Conservation (phyloP, 2,329 filamentous ascomycete genomes). For the Sphaerulina populicola region DNA sequence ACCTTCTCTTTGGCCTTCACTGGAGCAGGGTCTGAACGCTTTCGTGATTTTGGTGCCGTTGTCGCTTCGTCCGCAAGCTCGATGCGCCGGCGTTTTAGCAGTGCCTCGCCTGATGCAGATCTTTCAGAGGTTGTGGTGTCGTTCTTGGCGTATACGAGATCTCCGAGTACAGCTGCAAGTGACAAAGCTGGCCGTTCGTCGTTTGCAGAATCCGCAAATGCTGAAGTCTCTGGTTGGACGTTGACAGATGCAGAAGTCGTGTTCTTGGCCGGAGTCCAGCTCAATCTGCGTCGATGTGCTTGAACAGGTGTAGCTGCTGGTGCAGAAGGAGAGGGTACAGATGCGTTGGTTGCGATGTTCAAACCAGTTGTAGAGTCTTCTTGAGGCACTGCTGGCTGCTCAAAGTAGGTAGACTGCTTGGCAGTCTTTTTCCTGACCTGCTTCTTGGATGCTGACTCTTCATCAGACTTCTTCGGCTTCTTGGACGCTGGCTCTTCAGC, state of each 20-base stretch:
- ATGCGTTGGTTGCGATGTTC: background rate
- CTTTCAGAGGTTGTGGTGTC: background rate
- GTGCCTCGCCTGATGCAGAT: constrained; percentile 10
- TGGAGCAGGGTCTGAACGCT: background rate
- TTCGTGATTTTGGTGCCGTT: background rate
- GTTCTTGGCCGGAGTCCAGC: constrained; percentile 20
- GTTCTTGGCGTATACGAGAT: constrained; percentile 12
- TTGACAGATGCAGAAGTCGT: background rate
- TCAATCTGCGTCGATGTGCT: constrained; percentile 14
- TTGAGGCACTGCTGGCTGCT: background rate
- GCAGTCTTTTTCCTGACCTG: background rate
- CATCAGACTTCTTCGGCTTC: background rate
- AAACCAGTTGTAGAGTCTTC: constrained; percentile 4
- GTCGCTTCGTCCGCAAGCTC: constrained; percentile 16
- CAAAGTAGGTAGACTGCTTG: background rate
- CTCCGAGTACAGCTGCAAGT: constrained; percentile 13
- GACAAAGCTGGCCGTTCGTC: constrained; percentile 3
- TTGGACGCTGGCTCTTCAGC: background rate
- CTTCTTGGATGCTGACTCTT: background rate
- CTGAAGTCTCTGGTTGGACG: background rate
- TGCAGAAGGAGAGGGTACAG: background rate
- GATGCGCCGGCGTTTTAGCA: constrained; percentile 16
- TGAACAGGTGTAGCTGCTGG: background rate
- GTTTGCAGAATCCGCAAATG: background rate
- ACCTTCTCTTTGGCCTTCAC: constrained; percentile 23